Base-by-base conservation (phyloP, 164 flowering plant species). In the Macadamia tetraphylla region DNA sequence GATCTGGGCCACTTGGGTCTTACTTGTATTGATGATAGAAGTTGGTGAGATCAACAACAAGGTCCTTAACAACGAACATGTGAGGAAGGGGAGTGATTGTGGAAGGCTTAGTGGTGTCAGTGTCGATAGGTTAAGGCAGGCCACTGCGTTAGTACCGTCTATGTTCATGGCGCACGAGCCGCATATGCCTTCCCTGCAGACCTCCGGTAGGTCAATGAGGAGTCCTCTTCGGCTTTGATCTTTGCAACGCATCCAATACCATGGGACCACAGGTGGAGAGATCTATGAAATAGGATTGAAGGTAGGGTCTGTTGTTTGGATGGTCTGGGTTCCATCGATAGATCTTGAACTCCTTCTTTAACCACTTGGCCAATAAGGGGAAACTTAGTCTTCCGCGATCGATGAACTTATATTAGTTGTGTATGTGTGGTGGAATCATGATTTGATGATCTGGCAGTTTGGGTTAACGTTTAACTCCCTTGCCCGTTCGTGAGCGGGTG, bases 91-190 rank as follows among this genome's bases (percentile, higher is more conserved):
- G 97, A 69, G 91, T 81, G 9, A 92, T 82, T 12, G 51, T 46
- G 9, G 51, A 8, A 9, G 51, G 88, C 71, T 73, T 73, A 75
- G 18, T 72, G 56, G 6, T 82, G 79, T 67, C 86, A 78, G 1
- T 84, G 46, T 52, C 83, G 51, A 89, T 86, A 46, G 94, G 87
- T 75, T 88, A 1, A 90, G 79, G 67, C 96, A 90, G 0, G 94
- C 96, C 31, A 87, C 89, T 0, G 91, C 84, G 74, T 92, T 92
- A n/a, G 83, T 79, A 15, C 97, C 94, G 57, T 88, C 92, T 2
- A 89, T 88, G 77, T 92, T 89, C 97, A 92, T 92, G 2, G 91
- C 63, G 68, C 96, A 92, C 0, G 96, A 92, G 35, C 97, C 96
- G 56, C 94, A 92, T 55, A 86, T 85, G 29, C 96, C 96, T 83